Conservation (phyloP, 2,329 filamentous ascomycete species). For the Cordyceps cateniannulata region DNA sequence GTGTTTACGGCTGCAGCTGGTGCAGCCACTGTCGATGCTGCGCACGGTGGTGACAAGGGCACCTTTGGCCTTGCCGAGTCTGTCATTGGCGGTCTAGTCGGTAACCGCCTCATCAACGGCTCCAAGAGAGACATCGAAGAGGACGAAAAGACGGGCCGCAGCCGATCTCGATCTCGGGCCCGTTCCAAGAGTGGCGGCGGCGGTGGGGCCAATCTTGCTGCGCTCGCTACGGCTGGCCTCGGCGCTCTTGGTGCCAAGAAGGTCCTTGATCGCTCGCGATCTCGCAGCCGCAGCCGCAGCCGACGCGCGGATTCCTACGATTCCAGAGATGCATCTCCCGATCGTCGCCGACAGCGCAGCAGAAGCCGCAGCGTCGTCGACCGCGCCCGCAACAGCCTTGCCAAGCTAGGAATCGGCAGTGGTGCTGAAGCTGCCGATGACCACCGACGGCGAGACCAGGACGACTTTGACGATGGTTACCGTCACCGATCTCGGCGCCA, state of each 20-base stretch:
- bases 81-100: slow-evolving; percentile 80
- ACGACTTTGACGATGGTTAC: slow-evolving; percentile 38
- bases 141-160: slow-evolving; percentile 54
- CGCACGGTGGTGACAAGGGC: slow-evolving; percentile 65
- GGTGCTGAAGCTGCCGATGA: slow-evolving; percentile 36
- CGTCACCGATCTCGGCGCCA: slow-evolving; percentile 31
- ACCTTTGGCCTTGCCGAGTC: slow-evolving; percentile 82
- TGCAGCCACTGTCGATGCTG: slow-evolving; percentile 79
- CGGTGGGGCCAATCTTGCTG: slow-evolving; percentile 49
- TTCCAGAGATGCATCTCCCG: slow-evolving; percentile 36
- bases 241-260: slow-evolving; percentile 58
- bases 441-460: slow-evolving; percentile 33
- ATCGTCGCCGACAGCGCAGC: slow-evolving; percentile 39
- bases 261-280: slow-evolving; percentile 41
- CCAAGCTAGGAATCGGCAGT: slow-evolving; percentile 54
- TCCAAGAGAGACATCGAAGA: slow-evolving; percentile 60
- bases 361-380: slow-evolving; percentile 62
- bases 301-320: slow-evolving; percentile 43
- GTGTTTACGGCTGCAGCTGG: slow-evolving; percentile 81
- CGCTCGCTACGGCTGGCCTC: slow-evolving; percentile 55
- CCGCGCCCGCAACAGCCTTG: slow-evolving; percentile 52
- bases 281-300: slow-evolving; percentile 47
- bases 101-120: slow-evolving; percentile 80
- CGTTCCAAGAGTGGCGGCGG: slow-evolving; percentile 44
- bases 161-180: slow-evolving; percentile 61